Evolutionary conservation across 371 early-diverging fungal genomes (phyloP).

Genomic region (Actinomortierella wolfii): DNA sequence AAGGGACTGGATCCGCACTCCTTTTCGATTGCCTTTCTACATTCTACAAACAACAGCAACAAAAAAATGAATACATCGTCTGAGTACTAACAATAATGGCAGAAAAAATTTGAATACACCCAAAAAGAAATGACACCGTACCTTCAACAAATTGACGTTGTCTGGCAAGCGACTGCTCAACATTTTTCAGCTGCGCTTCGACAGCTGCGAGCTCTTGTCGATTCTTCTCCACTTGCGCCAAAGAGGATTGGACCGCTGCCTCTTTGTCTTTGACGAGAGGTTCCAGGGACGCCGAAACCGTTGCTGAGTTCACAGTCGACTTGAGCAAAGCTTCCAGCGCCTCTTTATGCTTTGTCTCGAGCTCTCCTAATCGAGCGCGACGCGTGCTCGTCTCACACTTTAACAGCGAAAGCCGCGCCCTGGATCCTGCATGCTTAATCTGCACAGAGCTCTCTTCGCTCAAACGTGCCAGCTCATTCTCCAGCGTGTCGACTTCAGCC

Average conservation of each 20-base stretch:
- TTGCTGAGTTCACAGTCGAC: constrained; percentile 7
- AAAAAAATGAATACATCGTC: not conserved
- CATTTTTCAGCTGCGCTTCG: constrained; percentile 17
- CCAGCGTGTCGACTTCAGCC: constrained; percentile 31
- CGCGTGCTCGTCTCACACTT: constrained; percentile 5
- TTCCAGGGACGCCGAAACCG: constrained; percentile 5
- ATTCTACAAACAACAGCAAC: constrained; percentile 7
- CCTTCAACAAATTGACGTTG: constrained; percentile 16
- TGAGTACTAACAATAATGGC: constrained; percentile 9
- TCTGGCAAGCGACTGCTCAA: constrained; percentile 13
- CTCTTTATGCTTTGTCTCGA: too few species aligned
- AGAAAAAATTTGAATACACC: too few species aligned
- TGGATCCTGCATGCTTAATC: constrained; percentile 24
- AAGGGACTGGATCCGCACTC: constrained; percentile 21
- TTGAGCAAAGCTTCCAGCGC: too few species aligned
- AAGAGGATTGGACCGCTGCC: not conserved
- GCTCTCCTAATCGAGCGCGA: too few species aligned
- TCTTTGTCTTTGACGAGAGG: constrained; percentile 16
- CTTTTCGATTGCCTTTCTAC: constrained; percentile 7
- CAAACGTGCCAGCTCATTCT: constrained; percentile 27
- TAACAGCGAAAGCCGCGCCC: constrained; percentile 24
- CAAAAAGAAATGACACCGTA: too few species aligned
- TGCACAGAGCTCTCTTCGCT: constrained; percentile 32
- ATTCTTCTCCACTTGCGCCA: constrained; percentile 7
- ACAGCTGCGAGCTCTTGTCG: constrained; percentile 14